Evolutionary conservation across 805 yeast genomes (phyloP).

Genomic region (Torulaspora gathmanii): DNA sequence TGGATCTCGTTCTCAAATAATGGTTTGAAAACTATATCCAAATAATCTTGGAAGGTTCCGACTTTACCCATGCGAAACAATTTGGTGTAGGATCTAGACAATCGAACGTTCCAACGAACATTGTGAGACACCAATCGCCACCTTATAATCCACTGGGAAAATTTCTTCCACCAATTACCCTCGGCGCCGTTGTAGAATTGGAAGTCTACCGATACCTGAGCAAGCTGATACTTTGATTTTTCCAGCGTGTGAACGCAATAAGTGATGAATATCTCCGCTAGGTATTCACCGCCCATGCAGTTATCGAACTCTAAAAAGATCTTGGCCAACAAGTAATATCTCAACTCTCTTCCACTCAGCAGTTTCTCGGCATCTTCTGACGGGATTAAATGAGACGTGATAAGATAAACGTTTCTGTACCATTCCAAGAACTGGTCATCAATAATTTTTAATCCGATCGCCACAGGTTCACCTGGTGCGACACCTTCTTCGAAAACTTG

Average conservation of each 20-base stretch:
- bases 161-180: conserved; percentile 34
- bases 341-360: conserved; percentile 24
- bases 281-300: conserved; percentile 37
- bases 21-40: conserved; percentile 35
- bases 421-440: conserved; percentile 30
- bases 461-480: conserved; percentile 16
- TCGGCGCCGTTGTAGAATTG: conserved; percentile 17
- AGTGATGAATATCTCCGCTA: conserved; percentile 34
- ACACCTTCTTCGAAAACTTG: conserved; percentile 22
- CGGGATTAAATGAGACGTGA: conserved; percentile 25
- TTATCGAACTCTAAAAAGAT: conserved; percentile 39
- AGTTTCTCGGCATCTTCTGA: conserved; percentile 14
- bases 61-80: conserved; percentile 24
- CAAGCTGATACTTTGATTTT: conserved; percentile 39
- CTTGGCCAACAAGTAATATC: conserved; percentile 31
- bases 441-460: conserved; percentile 32
- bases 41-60: conserved; percentile 32
- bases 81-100: conserved; percentile 33
- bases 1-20: conserved; percentile 29
- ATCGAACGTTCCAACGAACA: conserved; percentile 38
- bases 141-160: conserved; percentile 36
- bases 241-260: conserved; percentile 35
- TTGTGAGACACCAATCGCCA: conserved; percentile 40
- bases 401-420: conserved; percentile 25
- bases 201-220: conserved; percentile 38